Percentiles rank a stretch among this genome's conserved stretches.
These are phyloP conservation scores for Akebia trifoliata DNA, from an alignment of 164 flowering plant species.

Conservation along the genomic window DNA sequence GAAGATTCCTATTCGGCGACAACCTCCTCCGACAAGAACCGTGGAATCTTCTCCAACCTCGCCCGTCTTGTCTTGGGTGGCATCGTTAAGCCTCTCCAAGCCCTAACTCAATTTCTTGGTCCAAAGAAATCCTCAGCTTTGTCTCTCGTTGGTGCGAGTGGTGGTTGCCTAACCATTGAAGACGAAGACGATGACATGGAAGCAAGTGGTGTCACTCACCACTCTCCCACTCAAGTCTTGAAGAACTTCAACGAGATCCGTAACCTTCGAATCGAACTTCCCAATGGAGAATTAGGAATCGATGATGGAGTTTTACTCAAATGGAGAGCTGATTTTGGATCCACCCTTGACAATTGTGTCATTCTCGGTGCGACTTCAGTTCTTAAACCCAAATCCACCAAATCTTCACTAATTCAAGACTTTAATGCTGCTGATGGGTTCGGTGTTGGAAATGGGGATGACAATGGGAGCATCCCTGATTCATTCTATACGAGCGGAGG, in stretches of 20 bases:
- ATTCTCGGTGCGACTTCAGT: constrained; percentile 22
- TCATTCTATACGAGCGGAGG: constrained; percentile 10
- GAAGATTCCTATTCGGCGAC: constrained; percentile 46
- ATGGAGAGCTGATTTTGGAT: constrained; percentile 18
- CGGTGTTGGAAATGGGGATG: too few relatives aligned
- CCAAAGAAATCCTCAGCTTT: constrained; percentile 23
- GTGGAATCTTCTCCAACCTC: constrained; percentile 32
- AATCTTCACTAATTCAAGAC: constrained; percentile 1
- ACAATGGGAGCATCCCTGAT: constrained; percentile 11
- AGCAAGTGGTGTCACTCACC: constrained; percentile 35
- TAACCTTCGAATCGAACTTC: constrained; percentile 10
- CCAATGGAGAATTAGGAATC: constrained; percentile 11
- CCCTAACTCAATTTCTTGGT: constrained; percentile 51
- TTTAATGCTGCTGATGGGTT: too few relatives aligned
- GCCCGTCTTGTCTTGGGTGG: constrained; percentile 41
- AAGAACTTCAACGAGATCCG: constrained; percentile 13
- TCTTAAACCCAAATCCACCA: constrained; percentile 9
- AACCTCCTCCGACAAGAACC: constrained; percentile 38
- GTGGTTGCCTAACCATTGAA: too few relatives aligned
- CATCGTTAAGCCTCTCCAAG: constrained; percentile 68
- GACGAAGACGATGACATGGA: constrained; percentile 42
- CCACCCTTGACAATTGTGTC: constrained; percentile 11
- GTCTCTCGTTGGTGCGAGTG: not conserved
- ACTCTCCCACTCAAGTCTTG: not conserved
- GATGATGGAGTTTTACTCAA: constrained; percentile 10